phyloP scores from a whole-genome alignment of 495 filamentous ascomycete genomes.

The Xylaria telfairii region DNA sequence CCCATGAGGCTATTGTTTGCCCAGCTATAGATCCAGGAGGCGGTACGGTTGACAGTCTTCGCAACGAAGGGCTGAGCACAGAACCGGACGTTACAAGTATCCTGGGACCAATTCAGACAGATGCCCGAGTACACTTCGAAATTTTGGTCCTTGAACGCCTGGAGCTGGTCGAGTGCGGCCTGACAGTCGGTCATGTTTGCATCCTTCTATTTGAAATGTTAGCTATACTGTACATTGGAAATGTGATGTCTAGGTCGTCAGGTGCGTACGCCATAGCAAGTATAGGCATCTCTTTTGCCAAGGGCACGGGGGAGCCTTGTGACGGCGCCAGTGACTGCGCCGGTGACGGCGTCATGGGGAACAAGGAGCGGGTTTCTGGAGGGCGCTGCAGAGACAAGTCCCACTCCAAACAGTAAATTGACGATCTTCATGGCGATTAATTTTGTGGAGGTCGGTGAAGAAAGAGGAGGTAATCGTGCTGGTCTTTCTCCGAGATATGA shows the following conservation, averaged over 20 bases:
- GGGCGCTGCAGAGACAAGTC: neutral
- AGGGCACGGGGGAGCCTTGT: conserved; percentile 14
- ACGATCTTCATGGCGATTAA: conserved; percentile 28
- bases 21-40: conserved; percentile 35
- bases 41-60: conserved; percentile 35
- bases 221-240: conserved; percentile 6
- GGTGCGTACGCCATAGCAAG: conserved; percentile 39
- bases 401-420: conserved; percentile 12
- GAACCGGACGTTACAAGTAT: conserved; percentile 37
- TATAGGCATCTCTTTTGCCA: conserved; percentile 38
- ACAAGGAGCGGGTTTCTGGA: neutral
- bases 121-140: conserved; percentile 34
- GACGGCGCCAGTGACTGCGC: too few relatives aligned
- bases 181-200: conserved; percentile 33
- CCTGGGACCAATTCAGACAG: conserved; percentile 38
- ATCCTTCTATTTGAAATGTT: neutral
- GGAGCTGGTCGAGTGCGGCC: conserved; percentile 34
- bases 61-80: conserved; percentile 38
- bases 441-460: neutral
- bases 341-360: neutral
- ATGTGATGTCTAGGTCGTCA: conserved; percentile 7
- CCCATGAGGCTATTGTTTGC: conserved; percentile 32
- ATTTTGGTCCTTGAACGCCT: conserved; percentile 27
- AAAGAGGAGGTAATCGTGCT: neutral
- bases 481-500: neutral